Percentiles rank a stretch among this genome's conserved stretches.
Evolutionary conservation across 805 yeast species (phyloP).

Genomic region (Ascoidea tarda): DNA sequence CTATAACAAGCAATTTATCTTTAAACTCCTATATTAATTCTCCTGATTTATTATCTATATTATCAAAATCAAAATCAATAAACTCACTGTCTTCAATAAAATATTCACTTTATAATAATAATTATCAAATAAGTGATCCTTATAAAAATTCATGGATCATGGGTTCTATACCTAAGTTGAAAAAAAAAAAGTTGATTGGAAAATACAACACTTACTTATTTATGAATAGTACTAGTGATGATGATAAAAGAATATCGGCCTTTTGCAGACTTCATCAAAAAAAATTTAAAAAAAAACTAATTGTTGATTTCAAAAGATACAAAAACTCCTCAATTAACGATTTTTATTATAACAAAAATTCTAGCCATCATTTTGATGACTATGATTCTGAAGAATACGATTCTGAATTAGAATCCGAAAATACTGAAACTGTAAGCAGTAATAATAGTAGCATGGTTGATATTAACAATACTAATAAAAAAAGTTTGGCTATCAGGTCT

Average conservation of each 20-base stretch:
- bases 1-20: too few species aligned
- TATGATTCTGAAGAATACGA: background rate
- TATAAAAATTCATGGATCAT: background rate
- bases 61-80: too few species aligned
- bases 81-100: too few species aligned
- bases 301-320: conserved; percentile 20
- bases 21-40: too few species aligned
- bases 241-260: conserved; percentile 20
- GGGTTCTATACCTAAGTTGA: background rate
- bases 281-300: conserved; percentile 22
- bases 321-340: conserved; percentile 4
- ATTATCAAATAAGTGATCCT: background rate
- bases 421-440: background rate
- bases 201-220: conserved; percentile 18
- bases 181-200: conserved; percentile 2
- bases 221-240: conserved; percentile 7
- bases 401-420: background rate
- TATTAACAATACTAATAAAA: background rate
- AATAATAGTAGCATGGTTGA: too few species aligned
- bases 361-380: conserved; percentile 1
- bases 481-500: background rate
- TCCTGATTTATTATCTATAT: too few species aligned
- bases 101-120: too few species aligned
- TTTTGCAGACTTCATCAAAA: conserved; percentile 27
- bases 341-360: conserved; percentile 8